Base-by-base conservation (phyloP, 306 rosid genomes). In the Prunus armeniaca region DNA sequence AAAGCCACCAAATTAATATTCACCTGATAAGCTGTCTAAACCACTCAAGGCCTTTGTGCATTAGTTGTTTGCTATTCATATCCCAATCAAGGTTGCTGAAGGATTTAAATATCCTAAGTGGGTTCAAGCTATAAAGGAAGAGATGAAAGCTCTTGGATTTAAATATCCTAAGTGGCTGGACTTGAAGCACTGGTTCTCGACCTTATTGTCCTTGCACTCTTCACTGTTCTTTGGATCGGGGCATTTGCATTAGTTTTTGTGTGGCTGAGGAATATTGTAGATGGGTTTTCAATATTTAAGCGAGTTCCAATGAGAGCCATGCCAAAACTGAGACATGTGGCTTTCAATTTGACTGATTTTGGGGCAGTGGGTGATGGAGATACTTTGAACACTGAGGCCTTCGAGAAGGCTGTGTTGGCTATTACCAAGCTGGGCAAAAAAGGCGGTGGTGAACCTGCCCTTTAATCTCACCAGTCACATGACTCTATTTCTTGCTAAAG, bases 351-450 rank as follows among this genome's bases (percentile, higher is more conserved):
- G 89, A 92, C 97, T 67, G 97, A 95, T 81, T 95, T 95, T 74
- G 99, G 99, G 55, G 99, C 75, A 0, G 97, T 95, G 0, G 97
- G 97, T 19, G 99, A 95, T 76, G 99, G 99, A 63, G 84, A 89
- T 54, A 82, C 97, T 18, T 43, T 89, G 46, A 95, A 95, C 80
- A 92, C 99, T 2, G 79, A 82, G 65, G 97, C 99, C 0, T 95
- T 95, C 70, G 97, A 92, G 88, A 86, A 69, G 56, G 99, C 97
- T 38, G 67, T 95, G 81, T 73, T 86, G 66, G 96, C 96, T 3
- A 87, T 92, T 57, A 89, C 97, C 0, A 92, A 90, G 89, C 76
- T 90, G 74, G 89, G 96, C 58, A 89, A 79, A 84, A 86, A 69
- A 78, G 97, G 99, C 34, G 99, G 99, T 4, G 99, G 82, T 0